Base-by-base conservation (phyloP, 148 eudicot species). In the Rhododendron ferrugineum region DNA sequence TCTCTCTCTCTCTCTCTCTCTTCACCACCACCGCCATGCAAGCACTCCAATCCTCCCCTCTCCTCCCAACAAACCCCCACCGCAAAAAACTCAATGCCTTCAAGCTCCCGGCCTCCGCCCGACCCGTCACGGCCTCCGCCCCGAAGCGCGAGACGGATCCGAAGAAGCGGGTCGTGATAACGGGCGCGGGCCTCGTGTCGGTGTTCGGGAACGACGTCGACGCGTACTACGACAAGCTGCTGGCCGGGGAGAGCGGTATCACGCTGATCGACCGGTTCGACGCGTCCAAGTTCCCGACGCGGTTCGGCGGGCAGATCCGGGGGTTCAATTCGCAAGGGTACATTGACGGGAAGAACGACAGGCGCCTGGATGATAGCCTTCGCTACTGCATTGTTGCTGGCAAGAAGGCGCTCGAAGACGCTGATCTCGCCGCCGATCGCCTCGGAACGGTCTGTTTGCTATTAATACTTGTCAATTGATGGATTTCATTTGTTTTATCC, bases 101-200 rank as follows among this genome's bases (percentile, higher is more conserved):
- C 89, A 85, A 90, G 37, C 34, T 87, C 5, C 1, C 13, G 11
- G 90, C 96, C 23, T 77, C 90, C 10, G 46, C 91, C 7, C 79
- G 75, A 14, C 75, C 87, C 23, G 26, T 85, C 84, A 82, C 91
- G 2, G 76, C 49, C 1, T 72, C 94, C 0, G 88, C 95, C 0
- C 95, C 98, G 26, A 92, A 89, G n/a, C 89, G 99, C 23, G 98
- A 96, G 80, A 95, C 82, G 7, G 99, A 96, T 86, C 99, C 99
- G 2, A 96, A 96, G 91, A 96, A 96, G 82, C 89, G 99, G 64
- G 98, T 96, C 0, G 99, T 96, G 0, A 93, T 96, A 28, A 96
- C 99, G 2, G 99, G 99, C 0, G 93, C 92, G 98, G 99, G 99
- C 0, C 86, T 96, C 16, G 99, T 96, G 4, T 96, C 99, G 8